These are phyloP conservation scores for Ceratobasidium papillatum DNA, from an alignment of 1,284 basidiomycete species.

Conservation along the genomic window DNA sequence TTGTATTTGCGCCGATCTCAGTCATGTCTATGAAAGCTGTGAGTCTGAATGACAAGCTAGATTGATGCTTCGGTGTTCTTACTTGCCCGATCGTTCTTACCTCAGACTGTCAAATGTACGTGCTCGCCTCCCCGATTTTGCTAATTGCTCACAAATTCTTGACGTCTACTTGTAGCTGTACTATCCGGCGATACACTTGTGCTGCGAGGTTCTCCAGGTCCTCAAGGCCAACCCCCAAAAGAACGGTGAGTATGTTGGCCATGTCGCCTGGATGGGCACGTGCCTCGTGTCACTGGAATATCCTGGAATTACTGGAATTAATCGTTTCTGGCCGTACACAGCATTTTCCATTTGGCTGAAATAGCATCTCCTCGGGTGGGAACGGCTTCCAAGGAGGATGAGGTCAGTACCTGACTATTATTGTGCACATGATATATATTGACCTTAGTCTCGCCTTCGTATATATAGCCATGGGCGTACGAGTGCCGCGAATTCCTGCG, in stretches of 20 bases:
- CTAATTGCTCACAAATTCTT: conserved; percentile 7
- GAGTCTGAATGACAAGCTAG: conserved; percentile 42
- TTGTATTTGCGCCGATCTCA: conserved; percentile 11
- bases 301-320: conserved; percentile 24
- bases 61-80: neutral
- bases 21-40: conserved; percentile 53
- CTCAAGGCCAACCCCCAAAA: conserved; percentile 85
- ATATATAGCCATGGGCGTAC: conserved; percentile 81
- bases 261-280: neutral
- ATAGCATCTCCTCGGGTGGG: conserved; percentile 83
- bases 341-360: conserved; percentile 87
- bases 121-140: neutral
- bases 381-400: conserved; percentile 82
- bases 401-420: conserved; percentile 60
- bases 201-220: conserved; percentile 76
- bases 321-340: conserved; percentile 49
- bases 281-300: conserved; percentile 12
- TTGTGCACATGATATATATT: neutral
- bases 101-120: conserved; percentile 28
- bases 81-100: neutral
- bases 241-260: conserved; percentile 68
- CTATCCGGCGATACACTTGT: conserved; percentile 89
- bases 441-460: neutral
- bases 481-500: conserved; percentile 94
- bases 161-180: conserved; percentile 64